A percentile compares a stretch with the other conserved stretches of the same genome.
phyloP scores from a whole-genome alignment of 2,329 filamentous ascomycete species.

The Botrytis aclada region DNA sequence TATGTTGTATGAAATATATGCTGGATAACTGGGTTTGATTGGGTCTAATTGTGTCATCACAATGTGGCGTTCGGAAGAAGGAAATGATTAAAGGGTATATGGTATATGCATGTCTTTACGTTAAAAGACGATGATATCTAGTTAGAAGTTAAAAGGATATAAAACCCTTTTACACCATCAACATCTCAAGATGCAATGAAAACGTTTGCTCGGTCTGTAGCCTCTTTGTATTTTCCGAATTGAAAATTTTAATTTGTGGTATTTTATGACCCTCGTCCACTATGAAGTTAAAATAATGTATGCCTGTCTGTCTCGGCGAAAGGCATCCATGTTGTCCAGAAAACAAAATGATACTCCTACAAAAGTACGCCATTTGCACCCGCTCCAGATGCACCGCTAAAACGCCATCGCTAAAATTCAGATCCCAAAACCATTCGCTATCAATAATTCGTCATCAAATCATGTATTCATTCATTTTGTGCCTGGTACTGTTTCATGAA shows the following conservation, averaged over 20 bases:
- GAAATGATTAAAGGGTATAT: conserved; percentile 4
- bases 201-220: background rate
- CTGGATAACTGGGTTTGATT: conserved; percentile 4
- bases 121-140: background rate
- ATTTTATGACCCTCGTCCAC: background rate
- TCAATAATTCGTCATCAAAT: background rate
- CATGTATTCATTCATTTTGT: conserved; percentile 17
- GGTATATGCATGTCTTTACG: background rate
- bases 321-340: background rate
- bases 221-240: background rate
- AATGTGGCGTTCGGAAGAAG: conserved; percentile 5
- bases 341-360: background rate
- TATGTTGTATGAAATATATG: conserved; percentile 8
- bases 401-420: conserved; percentile 13
- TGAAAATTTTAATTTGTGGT: background rate
- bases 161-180: background rate
- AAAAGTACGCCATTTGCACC: background rate
- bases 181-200: background rate
- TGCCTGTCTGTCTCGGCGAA: background rate
- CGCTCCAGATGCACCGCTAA: background rate
- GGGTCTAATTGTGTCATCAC: conserved; percentile 6
- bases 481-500: conserved; percentile 56
- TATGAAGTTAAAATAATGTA: background rate
- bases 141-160: background rate
- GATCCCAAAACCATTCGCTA: background rate